These are phyloP conservation scores for Lentinus brumalis DNA, from an alignment of 768 basidiomycete genomes.

Conservation along the genomic window DNA sequence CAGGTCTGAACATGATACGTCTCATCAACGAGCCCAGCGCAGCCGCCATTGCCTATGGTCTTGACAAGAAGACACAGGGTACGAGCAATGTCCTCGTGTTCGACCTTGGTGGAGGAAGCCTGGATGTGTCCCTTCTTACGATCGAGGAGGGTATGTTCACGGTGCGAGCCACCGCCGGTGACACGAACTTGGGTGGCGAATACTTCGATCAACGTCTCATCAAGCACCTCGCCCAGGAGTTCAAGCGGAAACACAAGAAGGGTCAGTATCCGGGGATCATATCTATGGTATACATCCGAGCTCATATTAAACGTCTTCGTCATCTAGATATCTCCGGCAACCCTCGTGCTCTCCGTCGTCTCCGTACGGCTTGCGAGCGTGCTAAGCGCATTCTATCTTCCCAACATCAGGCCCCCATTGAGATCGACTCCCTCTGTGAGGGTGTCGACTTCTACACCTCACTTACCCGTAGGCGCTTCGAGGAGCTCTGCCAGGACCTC, in stretches of 20 bases:
- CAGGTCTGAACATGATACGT: constrained; percentile 95
- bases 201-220: constrained; percentile 98
- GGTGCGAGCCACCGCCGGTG: constrained; percentile 97
- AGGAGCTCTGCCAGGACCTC: constrained; percentile 92
- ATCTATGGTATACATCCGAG: constrained; percentile 6
- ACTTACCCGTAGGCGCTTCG: constrained; percentile 96
- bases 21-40: constrained; percentile 99
- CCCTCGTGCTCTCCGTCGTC: constrained; percentile 94
- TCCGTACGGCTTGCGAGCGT: constrained; percentile 97
- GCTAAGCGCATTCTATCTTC: constrained; percentile 98
- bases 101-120: constrained; percentile 98
- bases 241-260: constrained; percentile 98
- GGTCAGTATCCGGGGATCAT: constrained; percentile 46
- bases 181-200: constrained; percentile 97
- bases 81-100: constrained; percentile 98
- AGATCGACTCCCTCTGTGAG: constrained; percentile 97
- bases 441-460: constrained; percentile 99
- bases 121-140: constrained; percentile 95
- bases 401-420: constrained; percentile 93
- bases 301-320: constrained; percentile 9
- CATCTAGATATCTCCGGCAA: constrained; percentile 79
- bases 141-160: constrained; percentile 98
- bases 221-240: constrained; percentile 95
- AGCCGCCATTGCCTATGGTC: constrained; percentile 97
- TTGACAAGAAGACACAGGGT: constrained; percentile 88